A percentile compares a stretch with the other conserved stretches of the same genome.
These are phyloP conservation scores for Pseudocercospora macadamiae DNA, from an alignment of 2,329 filamentous ascomycete genomes.

Conservation along the genomic window DNA sequence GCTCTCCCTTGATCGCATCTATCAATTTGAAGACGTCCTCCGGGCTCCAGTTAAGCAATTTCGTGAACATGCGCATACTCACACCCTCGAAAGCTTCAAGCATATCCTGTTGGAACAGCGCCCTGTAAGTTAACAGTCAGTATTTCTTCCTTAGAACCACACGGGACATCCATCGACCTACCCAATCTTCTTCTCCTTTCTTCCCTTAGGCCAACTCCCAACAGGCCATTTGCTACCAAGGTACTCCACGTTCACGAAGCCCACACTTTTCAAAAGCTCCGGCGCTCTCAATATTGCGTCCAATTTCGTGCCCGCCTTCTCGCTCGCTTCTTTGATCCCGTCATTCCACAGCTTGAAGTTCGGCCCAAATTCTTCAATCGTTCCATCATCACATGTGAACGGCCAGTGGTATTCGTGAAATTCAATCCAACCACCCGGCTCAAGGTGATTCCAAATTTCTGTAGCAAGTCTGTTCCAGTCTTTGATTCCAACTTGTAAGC, in stretches of 20 bases:
- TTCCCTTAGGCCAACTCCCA: not conserved
- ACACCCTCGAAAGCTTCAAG: not conserved
- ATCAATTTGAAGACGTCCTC: not conserved
- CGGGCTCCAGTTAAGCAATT: not conserved
- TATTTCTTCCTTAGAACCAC: not conserved
- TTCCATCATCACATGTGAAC: not conserved
- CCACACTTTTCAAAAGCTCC: not conserved
- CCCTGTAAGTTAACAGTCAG: not conserved
- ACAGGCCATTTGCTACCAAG: not conserved
- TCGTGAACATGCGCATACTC: conserved; percentile 2
- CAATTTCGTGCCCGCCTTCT: not conserved
- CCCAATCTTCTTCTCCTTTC: conserved; percentile 3
- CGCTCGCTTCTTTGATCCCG: not conserved
- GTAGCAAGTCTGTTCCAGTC: conserved; percentile 41
- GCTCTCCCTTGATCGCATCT: not conserved
- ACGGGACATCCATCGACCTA: not conserved
- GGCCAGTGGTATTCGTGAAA: conserved; percentile 12
- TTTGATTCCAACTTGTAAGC: conserved; percentile 49
- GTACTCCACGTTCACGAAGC: not conserved
- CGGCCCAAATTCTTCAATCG: not conserved
- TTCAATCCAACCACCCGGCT: conserved; percentile 22
- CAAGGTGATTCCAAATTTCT: conserved; percentile 15
- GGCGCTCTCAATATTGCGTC: not conserved
- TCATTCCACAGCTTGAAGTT: conserved; percentile 4
- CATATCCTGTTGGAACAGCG: not conserved